phyloP scores from a whole-genome alignment of 257 asterid genomes.

The Jaltomata sinuosa region DNA sequence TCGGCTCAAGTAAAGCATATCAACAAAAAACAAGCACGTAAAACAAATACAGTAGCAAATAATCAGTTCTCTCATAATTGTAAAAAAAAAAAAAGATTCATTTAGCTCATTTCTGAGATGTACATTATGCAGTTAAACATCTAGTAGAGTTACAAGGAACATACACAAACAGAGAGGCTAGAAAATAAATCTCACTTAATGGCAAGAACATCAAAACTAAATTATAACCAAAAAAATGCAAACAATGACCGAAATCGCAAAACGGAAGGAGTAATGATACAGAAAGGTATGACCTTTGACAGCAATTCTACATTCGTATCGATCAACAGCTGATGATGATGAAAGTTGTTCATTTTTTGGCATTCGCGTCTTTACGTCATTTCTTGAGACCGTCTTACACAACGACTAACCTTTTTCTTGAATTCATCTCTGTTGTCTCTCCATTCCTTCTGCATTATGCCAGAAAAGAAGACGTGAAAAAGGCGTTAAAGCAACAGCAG shows the following conservation, averaged over 20 bases:
- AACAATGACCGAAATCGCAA: not conserved
- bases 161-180: not conserved
- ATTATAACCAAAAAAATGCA: not conserved
- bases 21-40: too few relatives aligned
- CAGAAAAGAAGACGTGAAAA: conserved; percentile 1
- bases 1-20: too few relatives aligned
- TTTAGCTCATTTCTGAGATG: not conserved
- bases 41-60: not conserved
- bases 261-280: not conserved
- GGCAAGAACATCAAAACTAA: not conserved
- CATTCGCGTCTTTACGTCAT: conserved; percentile 15
- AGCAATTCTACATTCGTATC: not conserved
- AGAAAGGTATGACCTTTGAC: not conserved
- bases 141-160: not conserved
- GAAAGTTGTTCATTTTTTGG: not conserved
- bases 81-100: not conserved
- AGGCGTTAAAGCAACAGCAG: not conserved
- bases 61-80: not conserved
- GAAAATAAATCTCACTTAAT: not conserved
- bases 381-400: conserved; percentile 93
- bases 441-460: conserved; percentile 80
- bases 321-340: not conserved
- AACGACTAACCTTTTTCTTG: conserved; percentile 89
- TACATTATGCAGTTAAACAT: not conserved
- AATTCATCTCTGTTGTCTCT: conserved; percentile 88